Evolutionary conservation across 78 protist genomes (phyloP).

Genomic region (Reticulomyxa filosa): DNA sequence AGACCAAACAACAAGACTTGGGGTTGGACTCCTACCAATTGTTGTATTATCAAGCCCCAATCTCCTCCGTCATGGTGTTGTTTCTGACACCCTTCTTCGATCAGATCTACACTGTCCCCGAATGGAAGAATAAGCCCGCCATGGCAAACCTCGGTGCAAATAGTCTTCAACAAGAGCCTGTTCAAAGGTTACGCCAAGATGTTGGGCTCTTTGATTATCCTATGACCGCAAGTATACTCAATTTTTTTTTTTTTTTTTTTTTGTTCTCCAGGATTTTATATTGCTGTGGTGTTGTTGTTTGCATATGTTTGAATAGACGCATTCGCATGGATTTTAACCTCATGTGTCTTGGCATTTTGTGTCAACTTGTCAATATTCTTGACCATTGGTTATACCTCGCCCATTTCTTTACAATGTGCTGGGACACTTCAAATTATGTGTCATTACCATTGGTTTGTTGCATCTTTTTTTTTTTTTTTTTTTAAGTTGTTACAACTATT

Average conservation of each 20-base stretch:
- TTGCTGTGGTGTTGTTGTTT: background rate
- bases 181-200: background rate
- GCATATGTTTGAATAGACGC: background rate
- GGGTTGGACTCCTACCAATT: conserved; percentile 10
- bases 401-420: conserved; percentile 15
- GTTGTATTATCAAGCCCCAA: conserved; percentile 18
- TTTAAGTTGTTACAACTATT: no score
- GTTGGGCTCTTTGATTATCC: background rate
- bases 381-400: conserved; percentile 26
- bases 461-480: no score
- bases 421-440: conserved; percentile 22
- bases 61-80: conserved; percentile 7
- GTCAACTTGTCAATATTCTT: conserved; percentile 13
- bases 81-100: conserved; percentile 10
- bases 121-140: background rate
- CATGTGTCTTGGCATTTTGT: conserved; percentile 11
- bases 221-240: background rate
- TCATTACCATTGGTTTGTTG: conserved; percentile 18
- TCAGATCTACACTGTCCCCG: background rate
- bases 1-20: conserved; percentile 18
- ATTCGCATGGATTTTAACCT: background rate
- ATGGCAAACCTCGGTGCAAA: background rate
- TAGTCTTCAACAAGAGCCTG: background rate
- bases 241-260: background rate
- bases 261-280: background rate